Percentiles rank a stretch among this genome's conserved stretches.
phyloP scores from a whole-genome alignment of 352 stramenopile species.

The Lagenidium giganteum region DNA sequence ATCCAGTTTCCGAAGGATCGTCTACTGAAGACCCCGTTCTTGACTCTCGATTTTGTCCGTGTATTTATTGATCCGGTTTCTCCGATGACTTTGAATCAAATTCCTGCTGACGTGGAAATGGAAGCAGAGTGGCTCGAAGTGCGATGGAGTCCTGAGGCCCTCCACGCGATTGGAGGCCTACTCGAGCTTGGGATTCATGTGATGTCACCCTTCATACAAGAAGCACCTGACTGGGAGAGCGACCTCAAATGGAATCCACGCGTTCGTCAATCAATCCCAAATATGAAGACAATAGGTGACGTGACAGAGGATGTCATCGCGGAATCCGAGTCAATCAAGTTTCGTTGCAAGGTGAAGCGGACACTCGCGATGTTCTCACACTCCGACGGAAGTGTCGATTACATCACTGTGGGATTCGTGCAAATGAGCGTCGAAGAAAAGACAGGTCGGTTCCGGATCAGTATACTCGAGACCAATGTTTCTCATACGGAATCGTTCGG shows the following conservation, averaged over 20 bases:
- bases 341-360: slow-evolving; percentile 59
- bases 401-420: slow-evolving; percentile 51
- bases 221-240: slow-evolving; percentile 14
- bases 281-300: slow-evolving; percentile 32
- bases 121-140: slow-evolving; percentile 75
- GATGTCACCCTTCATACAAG: slow-evolving; percentile 22
- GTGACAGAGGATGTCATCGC: slow-evolving; percentile 29
- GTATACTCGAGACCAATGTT: slow-evolving; percentile 37
- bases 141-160: slow-evolving; percentile 50
- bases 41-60: slow-evolving; percentile 62
- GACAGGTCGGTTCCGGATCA: slow-evolving; percentile 47
- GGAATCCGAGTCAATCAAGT: slow-evolving; percentile 38
- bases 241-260: slow-evolving; percentile 13
- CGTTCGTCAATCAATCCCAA: slow-evolving; percentile 12
- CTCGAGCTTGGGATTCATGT: slow-evolving; percentile 53
- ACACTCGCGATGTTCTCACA: slow-evolving; percentile 48
- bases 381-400: slow-evolving; percentile 34
- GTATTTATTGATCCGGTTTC: slow-evolving; percentile 50
- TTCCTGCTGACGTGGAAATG: slow-evolving; percentile 56
- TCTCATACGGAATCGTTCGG: slow-evolving; percentile 24
- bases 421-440: slow-evolving; percentile 57
- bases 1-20: slow-evolving; percentile 21
- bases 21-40: slow-evolving; percentile 26
- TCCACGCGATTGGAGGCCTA: slow-evolving; percentile 60
- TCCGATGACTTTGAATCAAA: slow-evolving; percentile 27